phyloP scores from a whole-genome alignment of 257 asterid species.

The Petunia secreta region DNA sequence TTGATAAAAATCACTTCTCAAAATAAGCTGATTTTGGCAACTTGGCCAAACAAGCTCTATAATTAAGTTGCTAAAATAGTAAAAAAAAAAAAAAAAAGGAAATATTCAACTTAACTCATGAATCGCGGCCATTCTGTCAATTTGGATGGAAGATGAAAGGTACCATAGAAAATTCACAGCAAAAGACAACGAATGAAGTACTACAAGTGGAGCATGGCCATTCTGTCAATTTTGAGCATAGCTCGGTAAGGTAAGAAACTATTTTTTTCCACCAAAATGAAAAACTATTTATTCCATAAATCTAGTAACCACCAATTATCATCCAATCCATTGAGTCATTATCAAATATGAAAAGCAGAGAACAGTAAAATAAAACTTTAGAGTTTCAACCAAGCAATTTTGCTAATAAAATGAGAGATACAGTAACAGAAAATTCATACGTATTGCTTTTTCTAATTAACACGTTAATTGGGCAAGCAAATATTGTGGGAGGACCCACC shows the following conservation, averaged over 20 bases:
- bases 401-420: neutral
- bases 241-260: neutral
- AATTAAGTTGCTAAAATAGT: too few species aligned
- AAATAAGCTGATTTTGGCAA: too few species aligned
- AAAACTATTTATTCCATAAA: neutral
- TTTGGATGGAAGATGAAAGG: too few species aligned
- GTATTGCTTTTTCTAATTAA: neutral
- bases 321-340: neutral
- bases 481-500: conserved; percentile 14
- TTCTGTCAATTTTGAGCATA: neutral
- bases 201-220: neutral
- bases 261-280: too few species aligned
- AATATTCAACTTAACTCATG: too few species aligned
- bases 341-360: neutral
- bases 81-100: too few species aligned
- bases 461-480: neutral
- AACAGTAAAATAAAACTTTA: neutral
- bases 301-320: neutral
- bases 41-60: too few species aligned
- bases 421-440: neutral
- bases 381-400: neutral
- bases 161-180: too few species aligned
- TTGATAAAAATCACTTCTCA: too few species aligned
- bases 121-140: too few species aligned
- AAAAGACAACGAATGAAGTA: too few species aligned